Conservation (phyloP, 202 grass and related monocot genomes). For the Saccharum hybrid region DNA sequence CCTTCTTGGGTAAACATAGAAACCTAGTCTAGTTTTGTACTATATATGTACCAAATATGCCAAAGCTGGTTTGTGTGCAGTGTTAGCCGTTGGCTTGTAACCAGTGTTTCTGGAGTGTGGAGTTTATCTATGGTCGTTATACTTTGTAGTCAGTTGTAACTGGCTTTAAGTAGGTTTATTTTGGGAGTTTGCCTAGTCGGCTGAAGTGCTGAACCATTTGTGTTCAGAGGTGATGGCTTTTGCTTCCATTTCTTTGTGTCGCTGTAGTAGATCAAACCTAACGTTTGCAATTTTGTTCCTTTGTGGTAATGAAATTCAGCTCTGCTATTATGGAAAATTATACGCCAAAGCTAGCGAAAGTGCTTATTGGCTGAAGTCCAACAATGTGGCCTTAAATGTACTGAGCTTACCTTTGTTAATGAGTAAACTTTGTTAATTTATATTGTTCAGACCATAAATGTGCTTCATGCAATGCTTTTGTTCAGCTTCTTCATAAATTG, state of each 20-base stretch:
- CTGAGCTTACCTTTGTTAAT: not conserved
- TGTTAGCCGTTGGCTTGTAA: not conserved
- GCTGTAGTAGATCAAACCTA: not conserved
- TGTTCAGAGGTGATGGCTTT: not conserved
- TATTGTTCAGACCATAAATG: not conserved
- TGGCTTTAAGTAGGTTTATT: not conserved
- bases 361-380: not conserved
- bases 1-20: slow-evolving; percentile 16
- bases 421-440: not conserved
- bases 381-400: not conserved
- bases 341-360: not conserved
- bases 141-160: not conserved
- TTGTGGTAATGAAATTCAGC: not conserved
- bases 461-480: slow-evolving; percentile 20
- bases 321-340: not conserved
- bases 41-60: slow-evolving; percentile 2
- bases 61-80: not conserved
- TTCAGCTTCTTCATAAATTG: slow-evolving; percentile 6
- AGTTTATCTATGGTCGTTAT: not conserved
- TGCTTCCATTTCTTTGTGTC: not conserved
- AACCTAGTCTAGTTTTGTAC: slow-evolving; percentile 28
- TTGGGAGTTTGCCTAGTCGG: not conserved
- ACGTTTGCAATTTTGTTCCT: not conserved
- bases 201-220: not conserved
- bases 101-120: not conserved